Evolutionary conservation across 345 rosid species (phyloP).

Genomic region (Rhodamnia rubescens): DNA sequence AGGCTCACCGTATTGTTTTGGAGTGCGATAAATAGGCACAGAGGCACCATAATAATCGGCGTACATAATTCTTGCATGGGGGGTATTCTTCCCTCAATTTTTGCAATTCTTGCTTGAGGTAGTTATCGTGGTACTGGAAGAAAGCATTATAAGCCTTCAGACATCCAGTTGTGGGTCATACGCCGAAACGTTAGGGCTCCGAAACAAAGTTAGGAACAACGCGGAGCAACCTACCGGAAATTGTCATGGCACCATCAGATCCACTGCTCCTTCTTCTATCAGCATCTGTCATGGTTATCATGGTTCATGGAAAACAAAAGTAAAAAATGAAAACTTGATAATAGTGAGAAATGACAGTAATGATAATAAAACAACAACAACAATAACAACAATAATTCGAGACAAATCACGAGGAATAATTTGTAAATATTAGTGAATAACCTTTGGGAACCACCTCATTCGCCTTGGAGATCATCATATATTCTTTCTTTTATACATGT

Average conservation of each 20-base stretch:
- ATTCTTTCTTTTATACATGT: too few relatives aligned
- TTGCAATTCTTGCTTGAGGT: slow-evolving; percentile 27
- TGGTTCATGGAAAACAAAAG: too few relatives aligned
- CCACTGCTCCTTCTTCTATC: slow-evolving; percentile 59
- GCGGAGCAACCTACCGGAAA: slow-evolving; percentile 57
- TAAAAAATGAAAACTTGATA: too few relatives aligned
- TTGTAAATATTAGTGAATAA: background rate
- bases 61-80: slow-evolving; percentile 30
- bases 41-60: slow-evolving; percentile 48
- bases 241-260: slow-evolving; percentile 55
- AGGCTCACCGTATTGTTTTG: slow-evolving; percentile 29
- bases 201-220: slow-evolving; percentile 30
- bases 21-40: slow-evolving; percentile 23
- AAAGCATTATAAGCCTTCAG: slow-evolving; percentile 31
- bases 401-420: background rate
- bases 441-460: background rate
- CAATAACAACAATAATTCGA: too few relatives aligned
- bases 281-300: slow-evolving; percentile 16
- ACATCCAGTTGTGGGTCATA: slow-evolving; percentile 45
- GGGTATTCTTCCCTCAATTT: slow-evolving; percentile 30
- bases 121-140: slow-evolving; percentile 28
- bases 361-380: background rate
- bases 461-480: background rate
- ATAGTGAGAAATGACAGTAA: background rate
- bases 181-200: slow-evolving; percentile 13